Evolutionary conservation across 192 early-diverging fungal genomes (phyloP).

Genomic region (Phycomyces blakesleeanus): DNA sequence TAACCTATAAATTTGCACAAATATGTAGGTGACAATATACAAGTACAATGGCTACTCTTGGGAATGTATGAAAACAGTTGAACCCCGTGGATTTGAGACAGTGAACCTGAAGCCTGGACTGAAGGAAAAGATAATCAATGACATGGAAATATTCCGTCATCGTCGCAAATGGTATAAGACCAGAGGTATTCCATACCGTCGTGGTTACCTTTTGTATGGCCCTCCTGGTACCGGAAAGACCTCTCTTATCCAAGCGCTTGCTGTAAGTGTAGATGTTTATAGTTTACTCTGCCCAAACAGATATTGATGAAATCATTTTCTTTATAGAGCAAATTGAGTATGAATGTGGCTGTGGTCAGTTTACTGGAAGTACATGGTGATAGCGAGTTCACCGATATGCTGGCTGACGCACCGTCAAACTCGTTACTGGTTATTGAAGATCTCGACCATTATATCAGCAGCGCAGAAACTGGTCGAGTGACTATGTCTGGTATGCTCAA

Average conservation of each 20-base stretch:
- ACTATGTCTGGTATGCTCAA: conserved; percentile 45
- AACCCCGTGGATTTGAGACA: conserved; percentile 38
- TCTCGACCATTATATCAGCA: conserved; percentile 31
- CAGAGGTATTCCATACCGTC: conserved; percentile 49
- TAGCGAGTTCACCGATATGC: conserved; percentile 31
- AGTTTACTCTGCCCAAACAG: neutral
- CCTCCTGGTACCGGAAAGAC: conserved; percentile 53
- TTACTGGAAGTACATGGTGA: conserved; percentile 37
- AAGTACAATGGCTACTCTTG: conserved; percentile 5
- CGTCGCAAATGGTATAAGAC: conserved; percentile 42
- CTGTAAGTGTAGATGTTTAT: conserved; percentile 25
- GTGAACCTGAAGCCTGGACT: conserved; percentile 41
- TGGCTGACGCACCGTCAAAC: conserved; percentile 38
- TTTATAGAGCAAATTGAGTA: conserved; percentile 19
- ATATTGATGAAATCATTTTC: neutral
- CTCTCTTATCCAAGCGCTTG: conserved; percentile 48
- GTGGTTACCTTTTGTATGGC: conserved; percentile 50
- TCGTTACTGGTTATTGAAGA: conserved; percentile 53
- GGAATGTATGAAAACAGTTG: conserved; percentile 4
- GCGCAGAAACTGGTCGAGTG: conserved; percentile 20
- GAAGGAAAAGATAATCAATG: conserved; percentile 39
- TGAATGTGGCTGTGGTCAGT: conserved; percentile 45
- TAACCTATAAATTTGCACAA: neutral
- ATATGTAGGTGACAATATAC: conserved; percentile 7
- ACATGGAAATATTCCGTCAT: conserved; percentile 40